Conservation (phyloP, 495 filamentous ascomycete species). For the Parathielavia appendiculata region DNA sequence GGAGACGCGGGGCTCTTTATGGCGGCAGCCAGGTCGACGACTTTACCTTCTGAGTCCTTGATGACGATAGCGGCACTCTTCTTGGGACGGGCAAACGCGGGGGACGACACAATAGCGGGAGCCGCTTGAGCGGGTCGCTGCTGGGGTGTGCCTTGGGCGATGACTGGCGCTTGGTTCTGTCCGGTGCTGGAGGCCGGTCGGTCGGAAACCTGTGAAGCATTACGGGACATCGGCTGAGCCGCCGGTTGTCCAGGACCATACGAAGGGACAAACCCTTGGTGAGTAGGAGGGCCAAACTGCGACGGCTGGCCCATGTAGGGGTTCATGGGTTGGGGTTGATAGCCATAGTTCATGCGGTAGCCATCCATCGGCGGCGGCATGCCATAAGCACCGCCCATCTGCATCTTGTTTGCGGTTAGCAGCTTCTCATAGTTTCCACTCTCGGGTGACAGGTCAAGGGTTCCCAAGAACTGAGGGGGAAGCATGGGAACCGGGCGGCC, state of each 20-base stretch:
- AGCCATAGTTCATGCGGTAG: conserved; percentile 28
- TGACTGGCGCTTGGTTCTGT: conserved; percentile 48
- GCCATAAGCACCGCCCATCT: conserved; percentile 44
- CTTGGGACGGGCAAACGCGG: conserved; percentile 54
- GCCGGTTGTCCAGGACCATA: conserved; percentile 42
- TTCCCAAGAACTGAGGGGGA: conserved; percentile 34
- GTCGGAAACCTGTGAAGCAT: conserved; percentile 73
- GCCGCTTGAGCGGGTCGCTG: conserved; percentile 54
- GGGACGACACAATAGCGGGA: conserved; percentile 54
- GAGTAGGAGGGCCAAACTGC: conserved; percentile 42
- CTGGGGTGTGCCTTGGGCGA: conserved; percentile 42
- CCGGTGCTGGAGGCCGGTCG: conserved; percentile 75
- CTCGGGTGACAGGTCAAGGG: conserved; percentile 60
- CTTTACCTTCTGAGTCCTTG: conserved; percentile 68
- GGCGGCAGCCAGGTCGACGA: conserved; percentile 39
- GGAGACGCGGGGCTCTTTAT: conserved; percentile 43
- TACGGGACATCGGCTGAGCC: conserved; percentile 71
- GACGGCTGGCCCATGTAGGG: conserved; percentile 47
- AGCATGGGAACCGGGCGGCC: conserved; percentile 32
- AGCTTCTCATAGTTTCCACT: conserved; percentile 65
- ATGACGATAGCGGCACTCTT: conserved; percentile 68
- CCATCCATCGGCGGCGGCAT: conserved; percentile 29
- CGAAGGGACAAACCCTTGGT: conserved; percentile 40
- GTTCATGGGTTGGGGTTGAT: conserved; percentile 26
- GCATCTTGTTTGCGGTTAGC: conserved; percentile 60